Percentiles rank a stretch among this genome's conserved stretches.
These are phyloP conservation scores for Backusella mclennaniae DNA, from an alignment of 192 early-diverging fungal genomes.

Conservation along the genomic window DNA sequence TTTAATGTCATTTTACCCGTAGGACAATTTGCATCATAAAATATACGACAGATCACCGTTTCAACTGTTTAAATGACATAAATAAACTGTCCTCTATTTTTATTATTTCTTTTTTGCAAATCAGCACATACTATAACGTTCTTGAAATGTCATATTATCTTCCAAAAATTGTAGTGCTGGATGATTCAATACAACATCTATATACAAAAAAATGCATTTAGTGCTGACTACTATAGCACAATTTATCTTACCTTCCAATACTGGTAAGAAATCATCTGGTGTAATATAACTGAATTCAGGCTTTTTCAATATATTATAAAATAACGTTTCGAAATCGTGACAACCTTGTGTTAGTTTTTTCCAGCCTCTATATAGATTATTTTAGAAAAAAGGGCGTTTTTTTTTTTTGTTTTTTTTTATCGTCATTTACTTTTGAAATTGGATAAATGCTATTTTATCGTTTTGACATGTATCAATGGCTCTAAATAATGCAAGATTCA, in stretches of 20 bases:
- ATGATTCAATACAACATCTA: constrained; percentile 79
- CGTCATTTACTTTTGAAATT: constrained; percentile 12
- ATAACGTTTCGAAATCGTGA: constrained; percentile 43
- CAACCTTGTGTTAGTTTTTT: constrained; percentile 39
- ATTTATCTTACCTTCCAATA: constrained; percentile 54
- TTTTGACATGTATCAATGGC: constrained; percentile 23
- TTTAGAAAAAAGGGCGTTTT: background rate
- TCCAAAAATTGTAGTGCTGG: constrained; percentile 87
- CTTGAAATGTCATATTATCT: constrained; percentile 77
- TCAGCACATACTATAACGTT: constrained; percentile 67
- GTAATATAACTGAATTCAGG: constrained; percentile 42
- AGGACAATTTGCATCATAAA: constrained; percentile 70
- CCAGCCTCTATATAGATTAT: constrained; percentile 41
- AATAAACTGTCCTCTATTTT: background rate
- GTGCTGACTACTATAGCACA: background rate
- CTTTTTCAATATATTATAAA: constrained; percentile 62
- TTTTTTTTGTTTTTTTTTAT: background rate
- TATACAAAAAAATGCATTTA: background rate
- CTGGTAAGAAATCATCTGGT: constrained; percentile 67
- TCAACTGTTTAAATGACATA: constrained; percentile 54
- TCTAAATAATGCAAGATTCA: constrained; percentile 68
- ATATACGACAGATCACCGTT: constrained; percentile 87
- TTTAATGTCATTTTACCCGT: constrained; percentile 70
- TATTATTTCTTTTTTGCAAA: background rate
- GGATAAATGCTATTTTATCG: background rate